Base-by-base conservation (phyloP, 495 filamentous ascomycete genomes). In the Hypoxylon fuscum region DNA sequence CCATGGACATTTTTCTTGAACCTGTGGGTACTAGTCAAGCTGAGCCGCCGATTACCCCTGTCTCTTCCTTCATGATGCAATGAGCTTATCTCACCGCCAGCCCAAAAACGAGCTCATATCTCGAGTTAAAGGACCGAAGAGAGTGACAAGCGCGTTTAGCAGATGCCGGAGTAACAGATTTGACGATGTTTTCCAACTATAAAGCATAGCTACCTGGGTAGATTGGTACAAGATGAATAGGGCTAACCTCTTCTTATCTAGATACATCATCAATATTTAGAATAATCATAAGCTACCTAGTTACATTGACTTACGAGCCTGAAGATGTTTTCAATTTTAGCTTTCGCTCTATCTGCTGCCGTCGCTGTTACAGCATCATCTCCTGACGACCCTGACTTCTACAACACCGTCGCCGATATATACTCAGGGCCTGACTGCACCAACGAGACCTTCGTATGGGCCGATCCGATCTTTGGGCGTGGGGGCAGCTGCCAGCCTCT, bases 401-500 rank as follows among this genome's bases (percentile, higher is more conserved):
- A 64, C 41, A 64, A 58, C 6, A 64, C 53, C 0, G 60, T 64
- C 9, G 60, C 60, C 25, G 53, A 58, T 0, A 64, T 64, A 14
- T 64, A 46, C 42, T 52, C 60, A 2, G 60, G 53, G 11, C 60
- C 60, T 0, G 60, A 64, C 11, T 64, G 60, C 11, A 42, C 29
- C 9, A 40, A 51, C 17, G 53, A 64, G 6, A 57, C 31, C 15
- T 64, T 64, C 17, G 53, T 64, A 18, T 64, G 60, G 60, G 53
- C 53, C 3, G 60, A 64, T 23, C 60, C 60, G 1, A 64, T 64
- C n/a, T 64, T 64, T 20, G 60, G 60, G 6, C 47, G 60, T 11
- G 60, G 60, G 1, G 60, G 60, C 10, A 58, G 21, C 15, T 64
- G 60, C n/a, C 60, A 64, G 27, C 60, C 60, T 40, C 60, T 64